Percentiles rank a stretch among this genome's conserved stretches.
These are phyloP conservation scores for Geotrichum candidum DNA, from an alignment of 1,139 yeast genomes.

Conservation along the genomic window DNA sequence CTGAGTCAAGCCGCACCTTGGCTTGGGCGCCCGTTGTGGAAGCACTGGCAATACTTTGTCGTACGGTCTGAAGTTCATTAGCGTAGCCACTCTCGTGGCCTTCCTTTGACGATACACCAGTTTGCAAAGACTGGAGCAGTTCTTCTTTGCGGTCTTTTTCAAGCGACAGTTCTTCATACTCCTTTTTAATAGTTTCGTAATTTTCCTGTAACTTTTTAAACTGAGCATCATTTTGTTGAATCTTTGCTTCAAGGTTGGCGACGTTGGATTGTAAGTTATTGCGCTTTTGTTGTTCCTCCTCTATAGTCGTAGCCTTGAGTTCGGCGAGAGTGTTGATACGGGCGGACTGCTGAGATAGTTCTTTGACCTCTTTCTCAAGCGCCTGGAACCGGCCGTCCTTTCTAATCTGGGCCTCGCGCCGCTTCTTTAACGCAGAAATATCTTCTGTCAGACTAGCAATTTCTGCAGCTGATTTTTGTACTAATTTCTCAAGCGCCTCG, in stretches of 20 bases:
- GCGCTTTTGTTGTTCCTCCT: slow-evolving; percentile 20
- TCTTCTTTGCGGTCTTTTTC: slow-evolving; percentile 67
- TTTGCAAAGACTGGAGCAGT: slow-evolving; percentile 70
- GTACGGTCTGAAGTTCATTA: slow-evolving; percentile 63
- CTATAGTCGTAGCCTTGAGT: slow-evolving; percentile 30
- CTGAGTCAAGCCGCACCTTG: slow-evolving; percentile 53
- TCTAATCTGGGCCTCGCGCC: slow-evolving; percentile 54
- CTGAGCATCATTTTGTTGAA: slow-evolving; percentile 22
- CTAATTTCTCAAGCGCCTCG: slow-evolving; percentile 35
- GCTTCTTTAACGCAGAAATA: slow-evolving; percentile 47
- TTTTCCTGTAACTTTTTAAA: slow-evolving; percentile 36
- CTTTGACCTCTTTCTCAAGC: slow-evolving; percentile 54
- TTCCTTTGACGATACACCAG: slow-evolving; percentile 87
- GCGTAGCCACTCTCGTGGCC: slow-evolving; percentile 74
- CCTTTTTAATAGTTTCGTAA: slow-evolving; percentile 43
- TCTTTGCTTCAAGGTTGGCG: slow-evolving; percentile 20
- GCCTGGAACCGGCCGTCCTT: slow-evolving; percentile 62
- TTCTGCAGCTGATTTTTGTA: slow-evolving; percentile 49
- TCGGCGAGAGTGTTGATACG: slow-evolving; percentile 60
- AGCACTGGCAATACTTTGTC: slow-evolving; percentile 50
- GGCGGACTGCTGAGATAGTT: slow-evolving; percentile 59
- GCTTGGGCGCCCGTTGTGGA: slow-evolving; percentile 56
- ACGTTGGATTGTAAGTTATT: slow-evolving; percentile 26
- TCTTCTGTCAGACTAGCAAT: slow-evolving; percentile 57
- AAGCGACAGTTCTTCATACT: slow-evolving; percentile 43